phyloP scores from a whole-genome alignment of 768 basidiomycete species.

The Dentipellis fragilis region DNA sequence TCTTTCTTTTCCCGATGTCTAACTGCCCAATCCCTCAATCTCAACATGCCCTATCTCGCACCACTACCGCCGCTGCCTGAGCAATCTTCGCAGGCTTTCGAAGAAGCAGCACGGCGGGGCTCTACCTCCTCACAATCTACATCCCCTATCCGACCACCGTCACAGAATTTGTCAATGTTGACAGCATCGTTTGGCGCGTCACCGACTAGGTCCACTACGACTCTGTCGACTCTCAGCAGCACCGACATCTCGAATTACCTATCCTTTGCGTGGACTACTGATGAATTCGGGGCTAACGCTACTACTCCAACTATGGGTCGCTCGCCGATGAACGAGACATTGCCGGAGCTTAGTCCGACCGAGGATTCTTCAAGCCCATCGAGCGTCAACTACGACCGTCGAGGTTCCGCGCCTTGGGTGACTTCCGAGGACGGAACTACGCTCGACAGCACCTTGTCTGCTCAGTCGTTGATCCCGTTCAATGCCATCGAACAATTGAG shows the following conservation, averaged over 20 bases:
- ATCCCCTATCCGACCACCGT: slow-evolving; percentile 6
- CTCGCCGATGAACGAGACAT: neutral
- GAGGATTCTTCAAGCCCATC: neutral
- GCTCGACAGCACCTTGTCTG: slow-evolving; percentile 8
- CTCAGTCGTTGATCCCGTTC: slow-evolving; percentile 10
- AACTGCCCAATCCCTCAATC: slow-evolving; percentile 11
- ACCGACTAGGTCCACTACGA: neutral
- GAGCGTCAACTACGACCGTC: neutral
- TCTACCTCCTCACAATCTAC: slow-evolving; percentile 8
- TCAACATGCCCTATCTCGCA: slow-evolving; percentile 12
- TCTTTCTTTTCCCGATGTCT: slow-evolving; percentile 15
- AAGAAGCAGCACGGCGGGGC: neutral
- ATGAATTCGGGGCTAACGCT: neutral
- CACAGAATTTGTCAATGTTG: slow-evolving; percentile 3
- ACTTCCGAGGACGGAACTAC: slow-evolving; percentile 9
- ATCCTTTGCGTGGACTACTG: neutral
- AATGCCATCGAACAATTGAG: slow-evolving; percentile 30
- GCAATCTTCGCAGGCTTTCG: slow-evolving; percentile 6
- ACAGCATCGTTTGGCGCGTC: slow-evolving; percentile 4
- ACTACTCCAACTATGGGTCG: neutral
- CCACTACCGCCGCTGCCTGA: slow-evolving; percentile 13
- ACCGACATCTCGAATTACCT: neutral
- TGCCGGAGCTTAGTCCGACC: neutral
- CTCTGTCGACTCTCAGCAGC: neutral
- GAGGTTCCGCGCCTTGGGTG: neutral